A percentile compares a stretch with the other conserved stretches of the same genome.
phyloP scores from a whole-genome alignment of 2,329 filamentous ascomycete genomes.

The Fusarium neocosmosporiellum region DNA sequence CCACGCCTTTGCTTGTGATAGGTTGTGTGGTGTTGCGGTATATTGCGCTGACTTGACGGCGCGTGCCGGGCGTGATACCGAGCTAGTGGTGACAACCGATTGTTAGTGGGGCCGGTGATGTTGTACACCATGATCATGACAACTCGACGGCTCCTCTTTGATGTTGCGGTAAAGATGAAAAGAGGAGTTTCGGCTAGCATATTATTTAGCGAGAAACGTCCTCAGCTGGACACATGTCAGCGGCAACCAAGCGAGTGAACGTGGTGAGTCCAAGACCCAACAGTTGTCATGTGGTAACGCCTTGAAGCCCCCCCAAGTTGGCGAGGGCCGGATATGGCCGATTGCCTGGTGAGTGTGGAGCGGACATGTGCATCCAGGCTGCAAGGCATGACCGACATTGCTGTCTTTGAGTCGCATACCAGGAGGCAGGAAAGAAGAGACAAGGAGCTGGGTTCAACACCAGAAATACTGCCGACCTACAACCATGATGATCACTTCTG shows the following conservation, averaged over 20 bases:
- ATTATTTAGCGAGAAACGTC: neutral
- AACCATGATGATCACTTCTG: neutral
- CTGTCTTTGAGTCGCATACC: neutral
- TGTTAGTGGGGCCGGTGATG: neutral
- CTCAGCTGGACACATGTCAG: neutral
- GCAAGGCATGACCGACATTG: neutral
- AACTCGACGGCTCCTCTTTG: neutral
- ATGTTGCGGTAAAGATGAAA: neutral
- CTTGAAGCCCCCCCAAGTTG: neutral
- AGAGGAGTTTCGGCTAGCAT: neutral
- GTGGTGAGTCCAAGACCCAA: neutral
- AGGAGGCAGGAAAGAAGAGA: neutral
- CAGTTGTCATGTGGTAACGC: slow-evolving; percentile 9
- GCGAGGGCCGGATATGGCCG: neutral
- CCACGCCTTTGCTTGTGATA: slow-evolving; percentile 33
- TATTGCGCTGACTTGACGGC: neutral
- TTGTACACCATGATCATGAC: neutral
- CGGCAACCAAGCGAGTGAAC: neutral
- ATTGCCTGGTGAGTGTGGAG: neutral
- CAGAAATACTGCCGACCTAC: neutral
- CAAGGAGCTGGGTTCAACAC: neutral
- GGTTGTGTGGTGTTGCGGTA: neutral
- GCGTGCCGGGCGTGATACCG: neutral
- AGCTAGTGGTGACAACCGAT: neutral
- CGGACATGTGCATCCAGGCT: neutral